Base-by-base conservation (phyloP, 805 yeast genomes). In the Metschnikowia cerradonensis region DNA sequence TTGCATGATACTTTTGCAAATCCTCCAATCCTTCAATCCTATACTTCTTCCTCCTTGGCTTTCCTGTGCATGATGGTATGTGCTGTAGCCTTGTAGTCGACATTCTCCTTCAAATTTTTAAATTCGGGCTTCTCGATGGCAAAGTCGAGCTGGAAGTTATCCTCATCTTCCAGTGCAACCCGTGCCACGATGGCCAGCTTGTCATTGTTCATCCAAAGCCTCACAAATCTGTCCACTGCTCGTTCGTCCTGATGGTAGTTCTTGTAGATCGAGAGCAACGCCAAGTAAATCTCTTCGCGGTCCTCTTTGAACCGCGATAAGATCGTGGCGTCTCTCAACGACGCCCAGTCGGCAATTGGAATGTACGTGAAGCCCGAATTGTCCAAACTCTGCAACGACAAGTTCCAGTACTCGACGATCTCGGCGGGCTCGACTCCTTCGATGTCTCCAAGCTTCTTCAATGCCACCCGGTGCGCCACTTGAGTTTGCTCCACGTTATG, bases 341-440 rank as follows among this genome's bases (percentile, higher is more conserved):
- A 86, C 37, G 88, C 85, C 92, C 92, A 87, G 68, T 86, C 92
- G 10, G 94, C 92, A 64, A 82, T 83, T 6, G 92, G 90, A 58
- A 87, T 83, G 62, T 83, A 85, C 37, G 67, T 69, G 67, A 79
- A 80, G 10, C 82, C 82, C 73, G 76, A 42, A 67, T 67, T 79
- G 52, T 84, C 82, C 55, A 80, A 76, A 37, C 58, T 55, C 10
- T 55, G 44, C 38, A 83, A 67, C 42, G 79, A 67, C 44, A 78
- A 76, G 52, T 74, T 71, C 90, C 89, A 84, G 54, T 75, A 74
- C 32, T 66, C 60, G 54, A 82, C 65, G 53, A 89, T 84, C 51
- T 81, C 85, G 7, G 67, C 69, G 42, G 59, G 56, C 42, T 79
- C 67, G 32, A 79, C 71, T 38, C 79, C 79, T 48, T 77, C 77